These are phyloP conservation scores for Babesia bovis DNA, from an alignment of 169 alveolate species.

Conservation along the genomic window DNA sequence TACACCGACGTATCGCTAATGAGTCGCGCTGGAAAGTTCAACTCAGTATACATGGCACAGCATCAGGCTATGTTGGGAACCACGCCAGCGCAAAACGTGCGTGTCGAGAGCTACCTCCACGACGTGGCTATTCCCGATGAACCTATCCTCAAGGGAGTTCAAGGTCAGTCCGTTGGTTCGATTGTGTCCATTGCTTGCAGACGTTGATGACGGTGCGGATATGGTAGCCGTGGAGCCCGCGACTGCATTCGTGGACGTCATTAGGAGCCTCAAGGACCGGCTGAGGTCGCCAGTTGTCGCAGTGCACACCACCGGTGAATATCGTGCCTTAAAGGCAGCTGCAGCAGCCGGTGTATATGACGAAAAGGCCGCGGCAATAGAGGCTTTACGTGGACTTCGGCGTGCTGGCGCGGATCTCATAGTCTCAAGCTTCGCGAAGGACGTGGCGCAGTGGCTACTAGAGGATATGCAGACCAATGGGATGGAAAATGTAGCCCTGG, in stretches of 20 bases:
- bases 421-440: constrained; percentile 81
- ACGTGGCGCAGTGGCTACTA: constrained; percentile 70
- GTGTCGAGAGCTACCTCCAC: constrained; percentile 41
- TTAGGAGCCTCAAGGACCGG: constrained; percentile 55
- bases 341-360: constrained; percentile 58
- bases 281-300: constrained; percentile 68
- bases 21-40: constrained; percentile 50
- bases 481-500: constrained; percentile 57
- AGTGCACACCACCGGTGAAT: constrained; percentile 72
- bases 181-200: constrained; percentile 29
- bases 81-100: constrained; percentile 35
- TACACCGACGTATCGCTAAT: constrained; percentile 55
- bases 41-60: constrained; percentile 24
- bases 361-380: constrained; percentile 82
- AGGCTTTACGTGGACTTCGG: constrained; percentile 75
- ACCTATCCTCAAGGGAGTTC: constrained; percentile 21
- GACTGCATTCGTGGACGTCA: constrained; percentile 61
- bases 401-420: constrained; percentile 89
- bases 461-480: constrained; percentile 72
- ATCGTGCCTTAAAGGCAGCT: constrained; percentile 69
- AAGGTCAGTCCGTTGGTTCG: constrained; percentile 11
- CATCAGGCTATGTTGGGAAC: constrained; percentile 18
- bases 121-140: constrained; percentile 39
- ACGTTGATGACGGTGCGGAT: constrained; percentile 72
- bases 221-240: constrained; percentile 75